Conservation (phyloP, 345 rosid species). For the Hibiscus mutabilis region DNA sequence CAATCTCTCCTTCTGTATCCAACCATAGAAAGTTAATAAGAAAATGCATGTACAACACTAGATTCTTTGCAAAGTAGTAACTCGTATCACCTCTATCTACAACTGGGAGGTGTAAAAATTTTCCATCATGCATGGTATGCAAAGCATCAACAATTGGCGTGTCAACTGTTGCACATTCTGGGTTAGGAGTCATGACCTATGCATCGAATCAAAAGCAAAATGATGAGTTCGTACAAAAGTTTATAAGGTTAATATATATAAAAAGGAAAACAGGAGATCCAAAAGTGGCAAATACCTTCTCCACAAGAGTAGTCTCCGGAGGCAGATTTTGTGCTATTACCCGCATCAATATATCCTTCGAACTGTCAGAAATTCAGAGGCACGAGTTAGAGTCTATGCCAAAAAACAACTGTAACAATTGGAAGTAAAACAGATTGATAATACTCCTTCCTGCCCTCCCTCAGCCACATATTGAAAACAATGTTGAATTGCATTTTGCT, state of each 20-base stretch:
- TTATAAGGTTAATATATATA: not conserved
- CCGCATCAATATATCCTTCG: conserved; percentile 97
- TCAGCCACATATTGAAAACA: not conserved
- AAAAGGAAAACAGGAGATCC: not conserved
- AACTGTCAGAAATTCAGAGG: conserved; percentile 37
- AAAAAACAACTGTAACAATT: not conserved
- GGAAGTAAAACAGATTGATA: not conserved
- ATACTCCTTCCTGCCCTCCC: not conserved
- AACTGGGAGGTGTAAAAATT: conserved; percentile 97
- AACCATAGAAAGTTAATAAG: conserved; percentile 20
- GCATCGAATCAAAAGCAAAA: conserved; percentile 16
- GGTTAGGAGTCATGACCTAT: conserved; percentile 96
- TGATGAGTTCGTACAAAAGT: not conserved
- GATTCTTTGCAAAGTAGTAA: conserved; percentile 10
- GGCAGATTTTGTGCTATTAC: conserved; percentile 77
- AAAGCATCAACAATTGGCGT: conserved; percentile 96
- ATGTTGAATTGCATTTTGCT: conserved; percentile 2
- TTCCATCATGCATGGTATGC: conserved; percentile 93
- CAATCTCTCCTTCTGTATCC: conserved; percentile 72
- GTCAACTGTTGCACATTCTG: conserved; percentile 84
- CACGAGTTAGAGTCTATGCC: conserved; percentile 10
- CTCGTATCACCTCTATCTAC: conserved; percentile 57
- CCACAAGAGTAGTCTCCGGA: conserved; percentile 67
- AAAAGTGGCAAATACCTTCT: conserved; percentile 52
- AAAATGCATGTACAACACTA: conserved; percentile 1